Evolutionary conservation across 2,329 filamentous ascomycete species (phyloP).

Genomic region (Mariannaea sp.): DNA sequence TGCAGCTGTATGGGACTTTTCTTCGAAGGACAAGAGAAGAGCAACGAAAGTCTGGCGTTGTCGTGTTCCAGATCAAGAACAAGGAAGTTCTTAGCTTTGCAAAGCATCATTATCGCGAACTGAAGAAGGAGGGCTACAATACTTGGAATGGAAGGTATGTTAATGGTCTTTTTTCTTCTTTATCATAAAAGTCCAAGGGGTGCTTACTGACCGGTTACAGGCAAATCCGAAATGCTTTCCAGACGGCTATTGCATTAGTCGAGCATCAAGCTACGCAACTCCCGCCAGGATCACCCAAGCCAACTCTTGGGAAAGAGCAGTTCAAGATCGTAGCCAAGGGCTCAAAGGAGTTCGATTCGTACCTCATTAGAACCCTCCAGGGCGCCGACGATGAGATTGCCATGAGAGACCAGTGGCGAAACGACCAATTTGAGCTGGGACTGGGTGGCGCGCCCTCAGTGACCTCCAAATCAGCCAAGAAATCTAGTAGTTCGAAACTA

Average conservation of each 20-base stretch:
- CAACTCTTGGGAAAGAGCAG: constrained; percentile 7
- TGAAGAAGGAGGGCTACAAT: constrained; percentile 4
- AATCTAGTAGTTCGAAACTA: not conserved
- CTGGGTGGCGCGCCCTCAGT: not conserved
- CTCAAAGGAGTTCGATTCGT: constrained; percentile 13
- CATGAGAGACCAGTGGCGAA: not conserved
- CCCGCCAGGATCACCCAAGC: not conserved
- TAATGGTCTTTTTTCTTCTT: not conserved
- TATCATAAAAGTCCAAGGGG: not conserved
- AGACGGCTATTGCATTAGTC: constrained; percentile 30
- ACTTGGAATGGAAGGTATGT: constrained; percentile 31
- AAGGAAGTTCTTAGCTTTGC: constrained; percentile 14
- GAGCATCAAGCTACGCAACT: constrained; percentile 12
- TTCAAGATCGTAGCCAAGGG: constrained; percentile 18
- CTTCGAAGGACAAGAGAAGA: constrained; percentile 14
- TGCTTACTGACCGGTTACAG: constrained; percentile 1
- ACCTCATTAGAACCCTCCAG: constrained; percentile 7
- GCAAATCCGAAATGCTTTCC: constrained; percentile 36
- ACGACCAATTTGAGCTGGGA: not conserved
- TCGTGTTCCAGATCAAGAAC: constrained; percentile 9
- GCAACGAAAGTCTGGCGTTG: not conserved
- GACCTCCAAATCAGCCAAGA: not conserved
- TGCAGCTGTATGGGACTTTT: constrained; percentile 14
- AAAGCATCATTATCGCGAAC: constrained; percentile 1
- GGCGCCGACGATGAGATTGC: constrained; percentile 2